phyloP scores from a whole-genome alignment of 2,329 filamentous ascomycete species.

The Fusarium sp. region DNA sequence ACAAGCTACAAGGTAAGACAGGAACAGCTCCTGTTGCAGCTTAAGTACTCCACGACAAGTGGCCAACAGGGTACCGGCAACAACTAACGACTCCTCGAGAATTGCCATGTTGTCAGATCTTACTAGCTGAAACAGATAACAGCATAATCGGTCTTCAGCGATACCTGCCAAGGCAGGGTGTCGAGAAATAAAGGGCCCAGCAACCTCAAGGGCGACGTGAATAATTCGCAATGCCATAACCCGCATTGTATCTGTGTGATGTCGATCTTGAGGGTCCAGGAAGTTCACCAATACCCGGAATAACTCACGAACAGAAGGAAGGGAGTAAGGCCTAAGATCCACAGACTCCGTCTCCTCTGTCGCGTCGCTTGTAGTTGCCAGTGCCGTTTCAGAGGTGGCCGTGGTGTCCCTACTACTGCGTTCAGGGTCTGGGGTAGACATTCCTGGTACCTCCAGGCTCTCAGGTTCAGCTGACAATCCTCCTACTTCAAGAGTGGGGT shows the following conservation, averaged over 20 bases:
- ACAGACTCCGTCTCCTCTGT: conserved; percentile 57
- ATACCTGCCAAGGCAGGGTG: conserved; percentile 88
- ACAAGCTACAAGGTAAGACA: conserved; percentile 94
- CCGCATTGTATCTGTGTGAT: conserved; percentile 93
- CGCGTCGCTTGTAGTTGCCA: conserved; percentile 43
- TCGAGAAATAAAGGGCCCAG: conserved; percentile 91
- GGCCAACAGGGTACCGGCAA: conserved; percentile 88
- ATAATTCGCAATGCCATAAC: conserved; percentile 98
- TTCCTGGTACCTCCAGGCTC: conserved; percentile 30
- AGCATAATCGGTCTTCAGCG: conserved; percentile 92
- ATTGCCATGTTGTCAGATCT: conserved; percentile 96
- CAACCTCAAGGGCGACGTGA: conserved; percentile 95
- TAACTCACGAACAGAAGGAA: conserved; percentile 93
- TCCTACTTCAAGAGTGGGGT: conserved; percentile 28
- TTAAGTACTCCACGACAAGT: conserved; percentile 93
- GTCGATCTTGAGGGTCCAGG: conserved; percentile 89
- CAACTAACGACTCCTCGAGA: conserved; percentile 89
- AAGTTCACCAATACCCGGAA: conserved; percentile 95
- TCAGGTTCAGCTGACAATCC: conserved; percentile 27
- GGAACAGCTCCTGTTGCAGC: conserved; percentile 93
- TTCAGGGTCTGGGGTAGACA: conserved; percentile 30
- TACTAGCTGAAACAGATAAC: conserved; percentile 94
- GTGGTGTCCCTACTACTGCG: conserved; percentile 61
- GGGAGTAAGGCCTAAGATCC: conserved; percentile 85
- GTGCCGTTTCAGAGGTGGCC: conserved; percentile 54